Conservation (phyloP, 1,284 basidiomycete genomes). For the Cutaneotrichosporon sp. region DNA sequence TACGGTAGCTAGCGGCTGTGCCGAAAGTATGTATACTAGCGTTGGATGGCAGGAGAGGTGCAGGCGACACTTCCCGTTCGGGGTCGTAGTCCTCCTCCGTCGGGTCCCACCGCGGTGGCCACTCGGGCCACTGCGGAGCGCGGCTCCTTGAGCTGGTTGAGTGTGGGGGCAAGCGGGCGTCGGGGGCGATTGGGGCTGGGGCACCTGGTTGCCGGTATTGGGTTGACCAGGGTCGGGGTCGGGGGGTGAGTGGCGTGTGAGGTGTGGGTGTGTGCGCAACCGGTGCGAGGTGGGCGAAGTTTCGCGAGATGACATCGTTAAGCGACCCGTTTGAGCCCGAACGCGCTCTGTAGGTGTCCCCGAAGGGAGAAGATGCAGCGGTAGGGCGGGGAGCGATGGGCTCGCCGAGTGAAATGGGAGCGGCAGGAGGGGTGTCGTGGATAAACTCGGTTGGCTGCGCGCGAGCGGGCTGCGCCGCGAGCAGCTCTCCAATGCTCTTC, state of each 20-base stretch:
- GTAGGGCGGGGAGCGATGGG: too few species aligned
- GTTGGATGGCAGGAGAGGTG: background rate
- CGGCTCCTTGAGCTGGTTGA: background rate
- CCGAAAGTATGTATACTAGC: constrained; percentile 1
- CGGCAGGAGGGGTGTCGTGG: too few species aligned
- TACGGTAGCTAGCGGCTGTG: background rate
- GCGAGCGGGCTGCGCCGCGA: background rate
- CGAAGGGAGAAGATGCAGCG: too few species aligned
- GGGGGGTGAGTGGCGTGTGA: background rate
- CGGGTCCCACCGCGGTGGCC: background rate
- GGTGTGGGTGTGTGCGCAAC: background rate
- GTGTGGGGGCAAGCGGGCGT: background rate
- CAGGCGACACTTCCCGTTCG: background rate
- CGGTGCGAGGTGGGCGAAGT: too few species aligned
- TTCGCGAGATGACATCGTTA: background rate
- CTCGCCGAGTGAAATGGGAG: too few species aligned
- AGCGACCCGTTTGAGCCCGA: background rate
- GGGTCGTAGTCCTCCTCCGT: background rate
- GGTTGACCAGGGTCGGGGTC: background rate
- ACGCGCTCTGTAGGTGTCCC: too few species aligned
- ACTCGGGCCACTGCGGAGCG: background rate
- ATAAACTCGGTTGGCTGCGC: background rate
- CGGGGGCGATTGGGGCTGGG: background rate
- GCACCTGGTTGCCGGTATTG: background rate
- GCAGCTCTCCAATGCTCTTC: too few species aligned